These are phyloP conservation scores for Chlamydomonas sphaeroides DNA, from an alignment of 139 green algal genomes.

Conservation along the genomic window DNA sequence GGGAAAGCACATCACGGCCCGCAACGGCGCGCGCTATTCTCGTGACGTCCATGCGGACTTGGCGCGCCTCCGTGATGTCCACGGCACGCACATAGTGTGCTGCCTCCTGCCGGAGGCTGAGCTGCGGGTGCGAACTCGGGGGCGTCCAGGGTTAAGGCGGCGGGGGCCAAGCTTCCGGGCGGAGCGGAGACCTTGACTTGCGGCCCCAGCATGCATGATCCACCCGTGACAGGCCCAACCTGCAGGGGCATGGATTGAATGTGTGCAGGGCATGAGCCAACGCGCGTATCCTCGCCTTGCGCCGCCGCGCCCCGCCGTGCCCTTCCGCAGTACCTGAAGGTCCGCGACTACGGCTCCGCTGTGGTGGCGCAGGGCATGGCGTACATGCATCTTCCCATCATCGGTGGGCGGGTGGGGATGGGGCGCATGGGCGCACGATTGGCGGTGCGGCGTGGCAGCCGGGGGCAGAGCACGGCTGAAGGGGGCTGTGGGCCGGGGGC, in stretches of 20 bases:
- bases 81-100: background rate
- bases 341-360: slow-evolving; percentile 17
- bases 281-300: too few relatives aligned
- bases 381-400: slow-evolving; percentile 46
- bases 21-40: slow-evolving; percentile 24
- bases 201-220: too few relatives aligned
- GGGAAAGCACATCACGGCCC: slow-evolving; percentile 41
- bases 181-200: too few relatives aligned
- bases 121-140: slow-evolving; percentile 41
- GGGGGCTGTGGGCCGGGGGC: too few relatives aligned
- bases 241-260: background rate
- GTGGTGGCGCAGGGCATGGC: slow-evolving; percentile 31
- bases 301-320: background rate
- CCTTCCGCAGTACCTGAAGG: slow-evolving; percentile 17
- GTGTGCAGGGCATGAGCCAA: background rate
- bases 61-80: slow-evolving; percentile 4
- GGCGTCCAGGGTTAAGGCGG: too few relatives aligned
- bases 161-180: too few relatives aligned
- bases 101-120: slow-evolving; percentile 50
- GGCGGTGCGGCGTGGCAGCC: too few relatives aligned
- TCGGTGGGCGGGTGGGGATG: slow-evolving; percentile 10
- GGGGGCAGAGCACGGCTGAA: too few relatives aligned
- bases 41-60: slow-evolving; percentile 36
- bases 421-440: too few relatives aligned
- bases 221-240: too few relatives aligned